Conservation (phyloP, 2,329 filamentous ascomycete species). For the Coleophoma crateriformis region DNA sequence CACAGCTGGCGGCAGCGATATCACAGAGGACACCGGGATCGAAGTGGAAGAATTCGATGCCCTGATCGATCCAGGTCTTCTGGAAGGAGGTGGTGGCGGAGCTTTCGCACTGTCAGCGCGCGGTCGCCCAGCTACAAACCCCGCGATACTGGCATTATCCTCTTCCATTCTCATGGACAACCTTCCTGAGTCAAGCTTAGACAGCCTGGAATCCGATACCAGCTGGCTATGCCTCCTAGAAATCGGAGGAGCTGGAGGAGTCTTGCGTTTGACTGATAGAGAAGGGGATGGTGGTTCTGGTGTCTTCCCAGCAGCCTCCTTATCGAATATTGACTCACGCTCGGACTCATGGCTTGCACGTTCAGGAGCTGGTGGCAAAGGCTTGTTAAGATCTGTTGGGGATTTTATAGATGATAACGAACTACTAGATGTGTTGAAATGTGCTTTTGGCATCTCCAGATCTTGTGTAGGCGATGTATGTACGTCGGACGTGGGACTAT, state of each 20-base stretch:
- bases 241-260: slow-evolving; percentile 34
- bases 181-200: slow-evolving; percentile 14
- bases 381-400: slow-evolving; percentile 52
- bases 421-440: slow-evolving; percentile 7
- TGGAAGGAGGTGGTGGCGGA: slow-evolving; percentile 27
- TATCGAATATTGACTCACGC: slow-evolving; percentile 46
- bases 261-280: slow-evolving; percentile 24
- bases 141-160: slow-evolving; percentile 10
- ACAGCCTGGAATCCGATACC: slow-evolving; percentile 19
- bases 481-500: slow-evolving; percentile 28
- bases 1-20: slow-evolving; percentile 32
- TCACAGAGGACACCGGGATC: slow-evolving; percentile 14
- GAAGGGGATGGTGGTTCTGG: slow-evolving; percentile 35
- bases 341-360: slow-evolving; percentile 36
- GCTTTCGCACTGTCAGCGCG: slow-evolving; percentile 13
- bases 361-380: slow-evolving; percentile 49
- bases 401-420: slow-evolving; percentile 20
- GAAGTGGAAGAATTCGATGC: slow-evolving; percentile 13
- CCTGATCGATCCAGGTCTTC: slow-evolving; percentile 19
- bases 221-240: slow-evolving; percentile 26
- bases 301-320: slow-evolving; percentile 45
- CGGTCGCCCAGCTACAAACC: slow-evolving; percentile 10
- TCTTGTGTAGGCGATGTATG: slow-evolving; percentile 19
- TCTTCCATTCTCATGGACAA: slow-evolving; percentile 23
- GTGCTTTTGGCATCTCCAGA: slow-evolving; percentile 15